Evolutionary conservation across 176 grass and related monocot genomes (phyloP).

Genomic region (Paspalum vaginatum): DNA sequence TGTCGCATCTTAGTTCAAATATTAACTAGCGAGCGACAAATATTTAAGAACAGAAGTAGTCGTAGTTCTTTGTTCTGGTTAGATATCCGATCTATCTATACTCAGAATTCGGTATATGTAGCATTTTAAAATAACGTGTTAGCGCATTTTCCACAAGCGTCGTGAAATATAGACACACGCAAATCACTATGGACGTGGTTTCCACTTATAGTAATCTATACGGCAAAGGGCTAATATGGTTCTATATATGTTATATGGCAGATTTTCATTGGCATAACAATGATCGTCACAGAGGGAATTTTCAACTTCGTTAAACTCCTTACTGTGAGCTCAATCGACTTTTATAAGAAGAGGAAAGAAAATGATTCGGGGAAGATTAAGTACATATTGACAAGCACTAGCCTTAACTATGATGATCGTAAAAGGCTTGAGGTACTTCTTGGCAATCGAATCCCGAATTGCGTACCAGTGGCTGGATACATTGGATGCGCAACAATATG

Average conservation of each 20-base stretch:
- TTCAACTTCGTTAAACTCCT: slow-evolving; percentile 21
- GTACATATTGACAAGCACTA: slow-evolving; percentile 30
- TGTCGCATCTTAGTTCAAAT: too few relatives aligned
- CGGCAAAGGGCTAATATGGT: neutral
- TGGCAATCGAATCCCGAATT: slow-evolving; percentile 21
- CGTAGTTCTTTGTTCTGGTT: too few relatives aligned
- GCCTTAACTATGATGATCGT: slow-evolving; percentile 65
- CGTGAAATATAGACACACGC: neutral
- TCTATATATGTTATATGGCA: neutral
- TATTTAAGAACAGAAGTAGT: too few relatives aligned
- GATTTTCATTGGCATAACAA: neutral
- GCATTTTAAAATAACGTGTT: too few relatives aligned
- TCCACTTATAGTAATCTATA: neutral
- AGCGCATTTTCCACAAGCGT: too few relatives aligned
- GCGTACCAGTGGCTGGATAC: slow-evolving; percentile 26
- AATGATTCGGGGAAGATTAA: slow-evolving; percentile 14
- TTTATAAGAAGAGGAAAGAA: slow-evolving; percentile 32
- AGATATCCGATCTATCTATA: too few relatives aligned
- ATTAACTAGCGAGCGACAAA: too few relatives aligned
- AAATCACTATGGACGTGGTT: neutral
- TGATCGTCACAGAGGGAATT: slow-evolving; percentile 12
- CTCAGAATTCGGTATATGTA: too few relatives aligned
- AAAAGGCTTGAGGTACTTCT: slow-evolving; percentile 51
- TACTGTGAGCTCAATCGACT: slow-evolving; percentile 39
- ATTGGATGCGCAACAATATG: slow-evolving; percentile 16